phyloP scores from a whole-genome alignment of 306 rosid species.

The Acacia confusa region DNA sequence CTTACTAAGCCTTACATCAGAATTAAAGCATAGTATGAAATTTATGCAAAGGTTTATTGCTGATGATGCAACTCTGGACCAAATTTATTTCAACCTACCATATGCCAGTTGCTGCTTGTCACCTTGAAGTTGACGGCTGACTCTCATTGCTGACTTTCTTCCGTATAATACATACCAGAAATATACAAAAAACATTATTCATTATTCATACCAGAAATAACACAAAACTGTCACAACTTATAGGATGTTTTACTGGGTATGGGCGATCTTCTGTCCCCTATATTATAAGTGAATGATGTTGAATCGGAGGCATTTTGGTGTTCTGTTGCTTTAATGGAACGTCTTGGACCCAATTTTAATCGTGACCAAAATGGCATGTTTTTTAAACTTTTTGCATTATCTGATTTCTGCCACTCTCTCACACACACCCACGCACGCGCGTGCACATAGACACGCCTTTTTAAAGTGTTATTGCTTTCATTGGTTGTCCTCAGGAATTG shows the following conservation, averaged over 20 bases:
- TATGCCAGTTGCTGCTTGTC: not conserved
- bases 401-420: constrained; percentile 61
- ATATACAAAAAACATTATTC: not conserved
- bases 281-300: constrained; percentile 79
- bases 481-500: not conserved
- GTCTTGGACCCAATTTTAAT: constrained; percentile 94
- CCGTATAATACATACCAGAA: not conserved
- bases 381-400: constrained; percentile 91
- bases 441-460: not conserved
- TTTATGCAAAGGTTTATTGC: not conserved
- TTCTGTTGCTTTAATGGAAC: constrained; percentile 88
- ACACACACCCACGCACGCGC: constrained; percentile 22
- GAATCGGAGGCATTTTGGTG: constrained; percentile 96
- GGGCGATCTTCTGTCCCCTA: constrained; percentile 95
- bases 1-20: not conserved
- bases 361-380: constrained; percentile 99
- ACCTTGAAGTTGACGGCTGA: not conserved
- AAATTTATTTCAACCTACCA: not conserved
- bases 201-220: not conserved
- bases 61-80: not conserved
- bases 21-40: not conserved
- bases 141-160: not conserved
- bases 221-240: not conserved
- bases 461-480: not conserved
- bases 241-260: constrained; percentile 64